phyloP scores from a whole-genome alignment of 768 basidiomycete species.

The Mycena metata region DNA sequence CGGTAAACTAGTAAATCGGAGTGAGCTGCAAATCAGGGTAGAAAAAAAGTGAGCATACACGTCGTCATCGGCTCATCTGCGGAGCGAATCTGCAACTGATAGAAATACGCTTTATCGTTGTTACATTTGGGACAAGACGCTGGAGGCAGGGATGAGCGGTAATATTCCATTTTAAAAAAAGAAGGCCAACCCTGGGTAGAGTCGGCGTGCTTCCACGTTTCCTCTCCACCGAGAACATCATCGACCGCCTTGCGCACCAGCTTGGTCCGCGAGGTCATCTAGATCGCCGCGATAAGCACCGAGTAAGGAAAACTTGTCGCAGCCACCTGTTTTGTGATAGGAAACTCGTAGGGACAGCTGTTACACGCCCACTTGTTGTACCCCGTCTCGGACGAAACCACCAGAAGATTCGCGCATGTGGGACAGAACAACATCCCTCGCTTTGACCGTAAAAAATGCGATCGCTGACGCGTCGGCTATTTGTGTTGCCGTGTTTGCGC shows the following conservation, averaged over 20 bases:
- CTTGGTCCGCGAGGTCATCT: conserved; percentile 94
- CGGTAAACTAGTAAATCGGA: conserved; percentile 66
- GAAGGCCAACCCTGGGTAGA: conserved; percentile 74
- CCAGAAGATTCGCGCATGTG: conserved; percentile 89
- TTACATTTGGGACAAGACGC: conserved; percentile 86
- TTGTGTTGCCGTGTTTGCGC: conserved; percentile 11
- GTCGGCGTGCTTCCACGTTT: conserved; percentile 95
- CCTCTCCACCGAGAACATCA: conserved; percentile 95
- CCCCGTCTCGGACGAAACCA: conserved; percentile 81
- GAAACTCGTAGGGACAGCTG: conserved; percentile 96
- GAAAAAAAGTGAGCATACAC: conserved; percentile 49
- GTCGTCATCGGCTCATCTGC: conserved; percentile 94
- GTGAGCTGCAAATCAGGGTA: not conserved
- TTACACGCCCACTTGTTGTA: conserved; percentile 96
- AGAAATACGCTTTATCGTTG: conserved; percentile 88
- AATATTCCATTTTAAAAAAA: conserved; percentile 6
- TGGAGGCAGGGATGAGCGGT: conserved; percentile 38
- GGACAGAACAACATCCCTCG: conserved; percentile 92
- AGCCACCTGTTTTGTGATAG: conserved; percentile 84
- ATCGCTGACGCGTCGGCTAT: not conserved
- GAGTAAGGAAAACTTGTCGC: not conserved
- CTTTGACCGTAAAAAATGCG: conserved; percentile 13
- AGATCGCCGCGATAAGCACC: conserved; percentile 16
- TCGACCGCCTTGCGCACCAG: conserved; percentile 93
- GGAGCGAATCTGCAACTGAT: conserved; percentile 95